Evolutionary conservation across 148 eudicot species (phyloP), one percentile per base, ranked within the genome.

Genomic region (Drosera capensis): DNA sequence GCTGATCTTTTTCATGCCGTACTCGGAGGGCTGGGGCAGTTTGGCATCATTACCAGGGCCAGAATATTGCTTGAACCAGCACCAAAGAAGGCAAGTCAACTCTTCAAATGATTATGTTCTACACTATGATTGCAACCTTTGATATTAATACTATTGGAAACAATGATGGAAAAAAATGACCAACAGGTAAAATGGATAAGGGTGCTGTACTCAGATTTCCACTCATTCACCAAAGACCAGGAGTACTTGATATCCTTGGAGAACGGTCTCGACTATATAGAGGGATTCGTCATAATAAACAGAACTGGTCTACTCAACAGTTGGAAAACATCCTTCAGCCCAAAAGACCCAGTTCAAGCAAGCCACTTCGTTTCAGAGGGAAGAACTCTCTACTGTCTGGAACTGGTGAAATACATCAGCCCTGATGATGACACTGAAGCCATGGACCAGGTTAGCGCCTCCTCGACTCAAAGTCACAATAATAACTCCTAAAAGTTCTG

Each of bases 21-120:
- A 58, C 97, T 90, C 38, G 97, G 97, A 48, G 97, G 97, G 25
- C 64, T 90, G 16, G 97, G 97, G 26, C 97, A 90, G 63, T 90
- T 90, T 43, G 97, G 97, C 46, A 62, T 90, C 61, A 84, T 90
- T 59, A 80, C 97, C 16, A 58, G 63, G 29, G 97, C 97, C 17
- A 69, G 74, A 60, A 78, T 90, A 42, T 67, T 85, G 37, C 73
- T 90, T 17, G 82, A 75, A 55, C 82, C 72, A 42, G 95, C 97
- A 34, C 82, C 85, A 16, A 67, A 40, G 48, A 73, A 49, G 82
- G 97, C 85, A 71, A 40, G 56, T 39, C 38, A 3, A 3, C 31
- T 34, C 38, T 15, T 34, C 1, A 4, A 15, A 19, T 14, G n/a
- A 34, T 34, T 15, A 34, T 9, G 14, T 41, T 17, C 23, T 5